Conservation (phyloP, 306 rosid genomes). For the Cicer arietinum region DNA sequence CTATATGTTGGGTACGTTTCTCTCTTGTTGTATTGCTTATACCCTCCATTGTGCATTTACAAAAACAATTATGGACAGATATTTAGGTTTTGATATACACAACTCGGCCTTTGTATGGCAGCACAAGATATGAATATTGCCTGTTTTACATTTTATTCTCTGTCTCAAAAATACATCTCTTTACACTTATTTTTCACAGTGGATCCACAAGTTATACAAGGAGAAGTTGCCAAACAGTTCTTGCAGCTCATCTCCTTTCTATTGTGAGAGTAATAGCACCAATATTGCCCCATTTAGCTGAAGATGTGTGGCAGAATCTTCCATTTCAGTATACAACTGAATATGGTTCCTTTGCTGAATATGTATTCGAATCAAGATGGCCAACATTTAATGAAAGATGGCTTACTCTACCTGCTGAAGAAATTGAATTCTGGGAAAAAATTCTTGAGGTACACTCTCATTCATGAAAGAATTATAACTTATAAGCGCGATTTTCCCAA, state of each 20-base stretch:
- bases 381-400: conserved; percentile 73
- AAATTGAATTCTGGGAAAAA: conserved; percentile 78
- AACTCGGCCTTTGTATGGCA: neutral
- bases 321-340: conserved; percentile 70
- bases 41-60: neutral
- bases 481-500: conserved; percentile 4
- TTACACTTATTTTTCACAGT: conserved; percentile 52
- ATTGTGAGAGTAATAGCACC: conserved; percentile 84
- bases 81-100: neutral
- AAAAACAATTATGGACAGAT: conserved; percentile 18
- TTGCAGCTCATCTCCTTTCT: conserved; percentile 81
- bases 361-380: conserved; percentile 94
- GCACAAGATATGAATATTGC: neutral
- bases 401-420: conserved; percentile 74
- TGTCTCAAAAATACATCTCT: conserved; percentile 10
- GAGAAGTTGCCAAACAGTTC: conserved; percentile 97
- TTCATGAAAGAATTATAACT: conserved; percentile 30
- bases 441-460: conserved; percentile 77
- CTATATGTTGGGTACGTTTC: conserved; percentile 86
- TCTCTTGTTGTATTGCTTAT: conserved; percentile 10
- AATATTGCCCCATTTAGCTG: conserved; percentile 97
- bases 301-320: conserved; percentile 98
- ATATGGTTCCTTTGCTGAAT: conserved; percentile 79
- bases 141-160: conserved; percentile 24
- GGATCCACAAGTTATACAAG: conserved; percentile 87